A percentile compares a stretch with the other conserved stretches of the same genome.
phyloP scores from a whole-genome alignment of 106 monocot genomes.

The Ottelia alismoides region DNA sequence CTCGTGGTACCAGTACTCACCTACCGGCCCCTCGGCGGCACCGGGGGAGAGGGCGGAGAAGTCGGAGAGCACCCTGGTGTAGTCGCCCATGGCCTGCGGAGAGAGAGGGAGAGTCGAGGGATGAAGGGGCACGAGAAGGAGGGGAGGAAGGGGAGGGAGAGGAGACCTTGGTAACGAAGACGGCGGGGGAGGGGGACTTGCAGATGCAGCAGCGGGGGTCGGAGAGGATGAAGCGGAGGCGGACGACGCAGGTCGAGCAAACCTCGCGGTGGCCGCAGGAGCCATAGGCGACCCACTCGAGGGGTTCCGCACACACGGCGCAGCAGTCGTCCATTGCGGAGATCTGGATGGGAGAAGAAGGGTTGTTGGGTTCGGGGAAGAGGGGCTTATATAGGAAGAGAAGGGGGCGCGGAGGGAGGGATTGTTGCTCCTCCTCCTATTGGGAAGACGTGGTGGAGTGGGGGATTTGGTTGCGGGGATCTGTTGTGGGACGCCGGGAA shows the following conservation, averaged over 20 bases:
- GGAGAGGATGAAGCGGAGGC: slow-evolving; percentile 69
- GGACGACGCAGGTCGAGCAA: slow-evolving; percentile 80
- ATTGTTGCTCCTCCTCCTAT: too few relatives aligned
- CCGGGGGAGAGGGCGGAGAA: slow-evolving; percentile 53
- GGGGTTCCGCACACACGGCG: slow-evolving; percentile 71
- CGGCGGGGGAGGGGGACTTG: slow-evolving; percentile 59
- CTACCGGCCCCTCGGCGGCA: slow-evolving; percentile 43
- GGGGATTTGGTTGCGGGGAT: too few relatives aligned
- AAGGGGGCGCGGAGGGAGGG: too few relatives aligned
- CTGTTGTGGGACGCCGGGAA: too few relatives aligned
- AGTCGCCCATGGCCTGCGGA: slow-evolving; percentile 78
- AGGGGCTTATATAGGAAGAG: too few relatives aligned
- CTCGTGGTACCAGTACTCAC: slow-evolving; percentile 80
- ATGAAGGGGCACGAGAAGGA: too few relatives aligned
- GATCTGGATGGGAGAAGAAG: too few relatives aligned
- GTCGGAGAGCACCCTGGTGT: slow-evolving; percentile 57
- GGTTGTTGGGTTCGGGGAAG: too few relatives aligned
- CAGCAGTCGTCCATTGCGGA: slow-evolving; percentile 94
- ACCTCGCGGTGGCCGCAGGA: slow-evolving; percentile 90
- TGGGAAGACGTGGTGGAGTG: too few relatives aligned
- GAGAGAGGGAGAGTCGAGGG: too few relatives aligned
- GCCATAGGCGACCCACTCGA: slow-evolving; percentile 93
- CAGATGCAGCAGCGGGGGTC: slow-evolving; percentile 88
- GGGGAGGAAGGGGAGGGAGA: neutral
- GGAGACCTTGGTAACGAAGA: slow-evolving; percentile 90